Percentiles rank a stretch among this genome's conserved stretches.
Evolutionary conservation across 1,284 basidiomycete genomes (phyloP).

Genomic region (Hortiboletus rubellus): DNA sequence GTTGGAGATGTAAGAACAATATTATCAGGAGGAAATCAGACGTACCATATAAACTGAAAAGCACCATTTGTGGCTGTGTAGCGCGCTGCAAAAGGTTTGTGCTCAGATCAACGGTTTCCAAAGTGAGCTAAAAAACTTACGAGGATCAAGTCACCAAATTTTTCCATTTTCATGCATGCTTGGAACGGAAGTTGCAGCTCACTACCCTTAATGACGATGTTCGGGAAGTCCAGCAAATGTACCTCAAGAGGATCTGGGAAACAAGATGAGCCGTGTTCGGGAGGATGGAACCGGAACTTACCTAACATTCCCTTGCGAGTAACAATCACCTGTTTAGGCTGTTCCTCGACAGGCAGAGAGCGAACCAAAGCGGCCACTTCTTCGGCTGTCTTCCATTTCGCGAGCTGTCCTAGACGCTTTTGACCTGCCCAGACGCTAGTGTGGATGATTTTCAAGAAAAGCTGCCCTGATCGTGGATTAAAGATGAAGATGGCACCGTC

Average conservation of each 20-base stretch:
- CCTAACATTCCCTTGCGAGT: conserved; percentile 99
- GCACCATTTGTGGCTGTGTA: conserved; percentile 98
- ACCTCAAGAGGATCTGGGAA: conserved; percentile 89
- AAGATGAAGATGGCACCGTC: conserved; percentile 99
- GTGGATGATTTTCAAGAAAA: conserved; percentile 99
- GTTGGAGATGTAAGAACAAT: conserved; percentile 8
- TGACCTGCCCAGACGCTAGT: conserved; percentile 99
- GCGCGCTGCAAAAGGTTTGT: conserved; percentile 58
- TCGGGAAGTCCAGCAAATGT: conserved; percentile 98
- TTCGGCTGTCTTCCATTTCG: conserved; percentile 99
- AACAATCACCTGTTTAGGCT: conserved; percentile 99
- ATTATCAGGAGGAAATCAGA: neutral
- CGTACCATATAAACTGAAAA: conserved; percentile 94
- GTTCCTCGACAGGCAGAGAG: conserved; percentile 97
- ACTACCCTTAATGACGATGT: conserved; percentile 99
- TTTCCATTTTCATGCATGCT: conserved; percentile 99
- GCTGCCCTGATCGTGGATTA: conserved; percentile 97
- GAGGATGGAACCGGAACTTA: conserved; percentile 34
- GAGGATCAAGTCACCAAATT: conserved; percentile 97
- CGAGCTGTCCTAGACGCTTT: conserved; percentile 98
- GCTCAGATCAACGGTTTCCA: conserved; percentile 1
- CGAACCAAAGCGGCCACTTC: conserved; percentile 98
- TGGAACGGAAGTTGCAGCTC: conserved; percentile 99
- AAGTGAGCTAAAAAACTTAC: conserved; percentile 40
- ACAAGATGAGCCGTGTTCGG: conserved; percentile 5